A percentile compares a stretch with the other conserved stretches of the same genome.
Conservation (phyloP, 2,329 filamentous ascomycete genomes). For the Passalora sequoiae region DNA sequence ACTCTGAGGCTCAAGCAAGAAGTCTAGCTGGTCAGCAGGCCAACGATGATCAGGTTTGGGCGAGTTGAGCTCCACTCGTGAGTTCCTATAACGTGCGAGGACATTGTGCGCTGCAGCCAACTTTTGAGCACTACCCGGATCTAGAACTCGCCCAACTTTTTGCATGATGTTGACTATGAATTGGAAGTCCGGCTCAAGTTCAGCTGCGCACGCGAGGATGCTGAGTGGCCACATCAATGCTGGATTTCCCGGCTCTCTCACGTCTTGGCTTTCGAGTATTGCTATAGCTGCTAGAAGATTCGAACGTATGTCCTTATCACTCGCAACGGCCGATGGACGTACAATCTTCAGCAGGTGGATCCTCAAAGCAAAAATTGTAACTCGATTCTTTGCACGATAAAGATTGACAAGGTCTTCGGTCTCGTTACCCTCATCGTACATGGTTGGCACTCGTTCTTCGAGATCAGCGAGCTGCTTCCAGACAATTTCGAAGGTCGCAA, state of each 20-base stretch:
- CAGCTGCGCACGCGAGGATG: conserved; percentile 14
- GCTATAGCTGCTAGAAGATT: conserved; percentile 6
- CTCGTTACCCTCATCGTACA: conserved; percentile 3
- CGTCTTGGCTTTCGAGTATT: conserved; percentile 7
- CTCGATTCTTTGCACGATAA: conserved; percentile 16
- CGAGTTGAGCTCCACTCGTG: not conserved
- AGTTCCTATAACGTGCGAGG: not conserved
- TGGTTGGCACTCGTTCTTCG: conserved; percentile 5
- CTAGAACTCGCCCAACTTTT: conserved; percentile 10
- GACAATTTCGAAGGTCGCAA: conserved; percentile 1
- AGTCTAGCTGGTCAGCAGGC: not conserved
- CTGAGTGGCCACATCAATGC: conserved; percentile 18
- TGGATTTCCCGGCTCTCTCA: conserved; percentile 13
- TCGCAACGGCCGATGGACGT: not conserved
- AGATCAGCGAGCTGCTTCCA: conserved; percentile 4
- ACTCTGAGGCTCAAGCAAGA: not conserved
- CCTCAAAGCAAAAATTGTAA: conserved; percentile 8
- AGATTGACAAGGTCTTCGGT: not conserved
- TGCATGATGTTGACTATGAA: conserved; percentile 9
- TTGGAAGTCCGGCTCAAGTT: conserved; percentile 9
- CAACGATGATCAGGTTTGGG: too few relatives aligned
- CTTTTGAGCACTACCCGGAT: conserved; percentile 14
- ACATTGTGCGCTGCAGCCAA: conserved; percentile 6
- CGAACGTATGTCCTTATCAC: conserved; percentile 1
- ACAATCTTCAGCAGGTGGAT: conserved; percentile 16